These are phyloP conservation scores for Penicillium herquei DNA, from an alignment of 495 filamentous ascomycete genomes.

Conservation along the genomic window DNA sequence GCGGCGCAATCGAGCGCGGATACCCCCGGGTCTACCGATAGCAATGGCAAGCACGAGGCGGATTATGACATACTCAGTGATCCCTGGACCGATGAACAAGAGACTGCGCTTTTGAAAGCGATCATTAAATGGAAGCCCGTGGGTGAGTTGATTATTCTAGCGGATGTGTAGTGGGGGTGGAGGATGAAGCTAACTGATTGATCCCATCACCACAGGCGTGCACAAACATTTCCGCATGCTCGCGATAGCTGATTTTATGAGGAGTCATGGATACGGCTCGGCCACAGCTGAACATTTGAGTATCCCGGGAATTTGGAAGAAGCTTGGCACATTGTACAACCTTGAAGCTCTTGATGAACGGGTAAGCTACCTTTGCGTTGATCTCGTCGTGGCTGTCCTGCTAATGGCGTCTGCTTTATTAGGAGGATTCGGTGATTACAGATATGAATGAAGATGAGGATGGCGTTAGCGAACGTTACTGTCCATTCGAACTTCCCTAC, in stretches of 20 bases:
- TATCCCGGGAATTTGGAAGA: constrained; percentile 88
- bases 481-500: constrained; percentile 73
- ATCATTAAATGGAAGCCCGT: constrained; percentile 92
- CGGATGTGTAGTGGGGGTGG: not conserved
- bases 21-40: constrained; percentile 34
- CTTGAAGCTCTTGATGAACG: constrained; percentile 85
- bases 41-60: constrained; percentile 29
- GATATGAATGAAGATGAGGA: constrained; percentile 64
- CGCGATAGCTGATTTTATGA: constrained; percentile 79
- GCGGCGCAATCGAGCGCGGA: constrained; percentile 31
- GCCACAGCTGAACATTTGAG: constrained; percentile 69
- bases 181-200: constrained; percentile 4
- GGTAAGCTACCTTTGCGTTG: constrained; percentile 38
- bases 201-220: constrained; percentile 58
- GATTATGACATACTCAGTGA: constrained; percentile 57
- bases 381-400: not conserved
- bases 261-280: constrained; percentile 80
- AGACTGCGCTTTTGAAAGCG: constrained; percentile 85
- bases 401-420: constrained; percentile 3
- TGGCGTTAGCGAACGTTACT: constrained; percentile 51
- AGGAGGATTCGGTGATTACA: constrained; percentile 52
- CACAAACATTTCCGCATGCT: constrained; percentile 98
- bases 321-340: constrained; percentile 81
- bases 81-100: constrained; percentile 93
- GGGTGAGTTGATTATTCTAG: constrained; percentile 51